phyloP scores from a whole-genome alignment of 2,329 filamentous ascomycete genomes.

The Penicillium sclerotigenum region DNA sequence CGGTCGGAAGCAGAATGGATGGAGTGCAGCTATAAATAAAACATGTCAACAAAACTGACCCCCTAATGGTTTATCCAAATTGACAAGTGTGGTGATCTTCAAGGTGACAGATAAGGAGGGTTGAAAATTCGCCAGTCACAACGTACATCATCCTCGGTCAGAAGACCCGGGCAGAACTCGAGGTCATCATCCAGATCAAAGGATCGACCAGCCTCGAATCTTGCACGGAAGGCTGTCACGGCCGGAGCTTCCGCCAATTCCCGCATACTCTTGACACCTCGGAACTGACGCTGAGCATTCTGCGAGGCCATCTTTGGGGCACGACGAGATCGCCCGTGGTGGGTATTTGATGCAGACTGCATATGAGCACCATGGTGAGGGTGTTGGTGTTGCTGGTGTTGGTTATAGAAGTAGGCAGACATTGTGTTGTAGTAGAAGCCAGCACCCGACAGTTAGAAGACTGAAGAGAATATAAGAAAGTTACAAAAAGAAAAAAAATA shows the following conservation, averaged over 20 bases:
- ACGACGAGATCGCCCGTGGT: slow-evolving; percentile 82
- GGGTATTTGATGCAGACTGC: slow-evolving; percentile 59
- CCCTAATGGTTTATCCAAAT: background rate
- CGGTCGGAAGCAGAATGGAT: slow-evolving; percentile 89
- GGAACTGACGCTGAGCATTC: slow-evolving; percentile 81
- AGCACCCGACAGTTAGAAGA: slow-evolving; percentile 25
- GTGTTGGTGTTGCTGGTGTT: slow-evolving; percentile 44
- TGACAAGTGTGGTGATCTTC: background rate
- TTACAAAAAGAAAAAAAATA: slow-evolving; percentile 23
- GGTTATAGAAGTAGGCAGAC: slow-evolving; percentile 49
- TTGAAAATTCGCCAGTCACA: slow-evolving; percentile 2
- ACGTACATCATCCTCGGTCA: slow-evolving; percentile 88
- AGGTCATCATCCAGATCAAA: slow-evolving; percentile 96
- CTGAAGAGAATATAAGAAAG: slow-evolving; percentile 19
- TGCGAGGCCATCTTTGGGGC: slow-evolving; percentile 77
- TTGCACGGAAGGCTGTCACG: slow-evolving; percentile 73
- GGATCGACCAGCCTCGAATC: slow-evolving; percentile 86
- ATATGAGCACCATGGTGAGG: slow-evolving; percentile 50
- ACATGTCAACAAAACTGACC: slow-evolving; percentile 18
- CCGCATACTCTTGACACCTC: slow-evolving; percentile 79
- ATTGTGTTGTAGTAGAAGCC: slow-evolving; percentile 33
- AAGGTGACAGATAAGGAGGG: background rate
- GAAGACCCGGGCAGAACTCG: slow-evolving; percentile 87
- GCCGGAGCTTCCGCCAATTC: slow-evolving; percentile 76
- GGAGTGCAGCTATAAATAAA: slow-evolving; percentile 67